phyloP scores from a whole-genome alignment of 768 basidiomycete genomes.

The Botryobasidium botryosum region DNA sequence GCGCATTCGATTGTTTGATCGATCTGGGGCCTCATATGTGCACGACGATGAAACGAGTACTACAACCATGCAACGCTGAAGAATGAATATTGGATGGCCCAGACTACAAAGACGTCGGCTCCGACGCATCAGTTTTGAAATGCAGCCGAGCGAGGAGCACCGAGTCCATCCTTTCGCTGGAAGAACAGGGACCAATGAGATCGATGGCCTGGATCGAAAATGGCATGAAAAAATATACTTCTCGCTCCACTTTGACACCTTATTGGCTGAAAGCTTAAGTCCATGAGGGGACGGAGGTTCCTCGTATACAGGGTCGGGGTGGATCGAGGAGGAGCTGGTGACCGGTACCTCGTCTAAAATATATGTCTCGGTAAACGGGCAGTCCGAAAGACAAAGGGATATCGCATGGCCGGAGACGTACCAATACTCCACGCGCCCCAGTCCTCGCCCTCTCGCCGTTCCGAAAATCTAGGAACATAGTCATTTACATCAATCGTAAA shows the following conservation, averaged over 20 bases:
- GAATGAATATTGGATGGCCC: neutral
- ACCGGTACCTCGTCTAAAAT: too few relatives aligned
- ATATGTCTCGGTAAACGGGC: too few relatives aligned
- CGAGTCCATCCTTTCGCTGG: neutral
- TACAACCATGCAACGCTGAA: neutral
- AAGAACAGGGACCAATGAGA: neutral
- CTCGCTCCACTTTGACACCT: neutral
- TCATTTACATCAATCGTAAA: neutral
- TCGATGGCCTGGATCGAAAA: neutral
- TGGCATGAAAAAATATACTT: neutral
- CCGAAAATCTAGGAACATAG: neutral
- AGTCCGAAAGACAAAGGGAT: too few relatives aligned
- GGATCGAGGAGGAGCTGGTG: too few relatives aligned
- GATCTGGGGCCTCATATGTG: too few relatives aligned
- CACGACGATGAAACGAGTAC: too few relatives aligned
- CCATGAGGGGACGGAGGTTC: neutral
- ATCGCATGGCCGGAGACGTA: too few relatives aligned
- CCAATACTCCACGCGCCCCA: constrained; percentile 1
- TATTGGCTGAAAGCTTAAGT: neutral
- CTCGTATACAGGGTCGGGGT: neutral
- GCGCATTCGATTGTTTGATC: too few relatives aligned
- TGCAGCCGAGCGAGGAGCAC: constrained; percentile 1
- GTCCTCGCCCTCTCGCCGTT: constrained; percentile 1
- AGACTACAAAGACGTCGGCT: constrained; percentile 1
- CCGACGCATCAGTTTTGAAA: neutral